Evolutionary conservation across 495 filamentous ascomycete species (phyloP).

Genomic region (Daldinia loculata): DNA sequence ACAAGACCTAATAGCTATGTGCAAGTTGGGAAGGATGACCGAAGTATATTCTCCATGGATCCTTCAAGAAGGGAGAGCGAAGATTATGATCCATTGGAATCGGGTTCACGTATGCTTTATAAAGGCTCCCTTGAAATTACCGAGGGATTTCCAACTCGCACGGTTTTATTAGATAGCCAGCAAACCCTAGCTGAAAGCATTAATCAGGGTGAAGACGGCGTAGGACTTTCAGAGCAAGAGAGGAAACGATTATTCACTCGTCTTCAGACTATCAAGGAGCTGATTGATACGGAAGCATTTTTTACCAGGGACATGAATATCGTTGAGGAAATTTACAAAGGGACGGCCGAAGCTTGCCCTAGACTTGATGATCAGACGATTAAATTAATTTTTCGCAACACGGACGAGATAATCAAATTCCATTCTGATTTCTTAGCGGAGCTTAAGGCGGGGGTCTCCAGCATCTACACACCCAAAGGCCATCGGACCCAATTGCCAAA

Average conservation of each 20-base stretch:
- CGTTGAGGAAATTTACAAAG: slow-evolving; percentile 94
- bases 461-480: slow-evolving; percentile 69
- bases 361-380: slow-evolving; percentile 84
- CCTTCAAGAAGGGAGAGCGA: slow-evolving; percentile 48
- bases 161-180: slow-evolving; percentile 38
- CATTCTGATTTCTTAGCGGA: slow-evolving; percentile 78
- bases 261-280: slow-evolving; percentile 82
- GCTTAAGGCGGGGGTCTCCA: slow-evolving; percentile 77
- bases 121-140: slow-evolving; percentile 49
- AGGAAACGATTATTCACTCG: slow-evolving; percentile 66
- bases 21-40: slow-evolving; percentile 45
- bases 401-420: slow-evolving; percentile 84
- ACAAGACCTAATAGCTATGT: slow-evolving; percentile 55
- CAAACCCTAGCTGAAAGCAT: slow-evolving; percentile 45
- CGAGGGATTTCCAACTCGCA: slow-evolving; percentile 39
- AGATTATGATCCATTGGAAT: slow-evolving; percentile 43
- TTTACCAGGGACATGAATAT: slow-evolving; percentile 95
- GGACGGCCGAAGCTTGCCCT: slow-evolving; percentile 83
- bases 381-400: slow-evolving; percentile 89
- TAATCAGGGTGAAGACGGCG: slow-evolving; percentile 33
- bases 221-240: slow-evolving; percentile 47
- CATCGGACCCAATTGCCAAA: slow-evolving; percentile 52
- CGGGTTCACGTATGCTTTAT: slow-evolving; percentile 48
- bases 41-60: slow-evolving; percentile 39
- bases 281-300: slow-evolving; percentile 88